Evolutionary conservation across 2,329 filamentous ascomycete genomes (phyloP).

Genomic region (Hysterium pulicare): DNA sequence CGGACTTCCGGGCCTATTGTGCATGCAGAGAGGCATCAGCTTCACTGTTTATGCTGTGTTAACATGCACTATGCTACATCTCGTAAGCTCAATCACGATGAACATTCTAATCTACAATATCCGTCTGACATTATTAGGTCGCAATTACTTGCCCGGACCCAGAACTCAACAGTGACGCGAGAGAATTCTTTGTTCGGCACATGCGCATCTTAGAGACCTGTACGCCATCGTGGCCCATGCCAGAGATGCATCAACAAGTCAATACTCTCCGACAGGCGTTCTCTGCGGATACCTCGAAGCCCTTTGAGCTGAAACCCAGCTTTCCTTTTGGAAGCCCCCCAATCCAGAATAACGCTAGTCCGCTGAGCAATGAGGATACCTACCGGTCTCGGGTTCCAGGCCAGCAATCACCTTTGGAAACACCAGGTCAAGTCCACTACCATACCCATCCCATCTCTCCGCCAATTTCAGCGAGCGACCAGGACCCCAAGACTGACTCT

Average conservation of each 20-base stretch:
- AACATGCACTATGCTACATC: constrained; percentile 86
- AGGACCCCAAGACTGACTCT: constrained; percentile 75
- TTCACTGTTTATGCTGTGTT: constrained; percentile 92
- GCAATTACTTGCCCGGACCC: constrained; percentile 91
- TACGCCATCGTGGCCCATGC: constrained; percentile 78
- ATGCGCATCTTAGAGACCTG: constrained; percentile 92
- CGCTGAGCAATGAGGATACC: constrained; percentile 52
- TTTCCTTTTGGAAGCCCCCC: constrained; percentile 83
- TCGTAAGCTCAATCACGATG: constrained; percentile 58
- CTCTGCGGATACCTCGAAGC: constrained; percentile 77
- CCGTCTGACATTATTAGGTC: too few species aligned
- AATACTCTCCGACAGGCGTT: constrained; percentile 87
- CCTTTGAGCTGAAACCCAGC: constrained; percentile 82
- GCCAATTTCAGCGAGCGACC: constrained; percentile 69
- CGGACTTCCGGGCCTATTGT: constrained; percentile 76
- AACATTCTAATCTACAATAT: constrained; percentile 12
- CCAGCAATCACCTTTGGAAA: constrained; percentile 49
- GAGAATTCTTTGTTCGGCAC: constrained; percentile 85
- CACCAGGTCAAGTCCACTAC: constrained; percentile 62
- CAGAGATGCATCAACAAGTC: constrained; percentile 85
- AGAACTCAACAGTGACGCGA: constrained; percentile 77
- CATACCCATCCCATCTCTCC: constrained; percentile 69
- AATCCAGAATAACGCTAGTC: constrained; percentile 60
- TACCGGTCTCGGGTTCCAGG: constrained; percentile 50
- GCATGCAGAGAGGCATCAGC: constrained; percentile 91